Conservation (phyloP, 805 yeast genomes). For the Zygotorulaspora danielsina region DNA sequence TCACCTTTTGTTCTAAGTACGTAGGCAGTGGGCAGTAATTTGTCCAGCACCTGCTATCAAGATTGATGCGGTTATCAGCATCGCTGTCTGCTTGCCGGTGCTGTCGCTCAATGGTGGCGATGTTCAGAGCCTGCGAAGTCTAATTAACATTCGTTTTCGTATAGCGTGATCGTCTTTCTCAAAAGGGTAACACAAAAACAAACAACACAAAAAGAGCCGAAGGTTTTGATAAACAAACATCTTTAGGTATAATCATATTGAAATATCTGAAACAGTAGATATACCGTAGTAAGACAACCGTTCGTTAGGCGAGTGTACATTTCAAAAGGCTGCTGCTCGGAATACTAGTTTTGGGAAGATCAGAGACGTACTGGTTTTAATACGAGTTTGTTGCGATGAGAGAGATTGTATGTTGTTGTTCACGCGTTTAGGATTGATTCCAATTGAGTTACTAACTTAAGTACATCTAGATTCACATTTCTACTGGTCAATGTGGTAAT, state of each 20-base stretch:
- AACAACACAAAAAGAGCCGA: background rate
- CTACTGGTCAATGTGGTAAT: slow-evolving; percentile 99
- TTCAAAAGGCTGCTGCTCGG: no score
- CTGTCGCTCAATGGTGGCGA: no score
- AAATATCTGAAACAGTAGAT: background rate
- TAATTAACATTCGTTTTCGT: no score
- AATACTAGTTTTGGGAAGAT: background rate
- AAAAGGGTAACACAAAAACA: slow-evolving; percentile 18
- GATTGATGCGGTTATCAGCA: no score
- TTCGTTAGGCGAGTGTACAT: slow-evolving; percentile 1
- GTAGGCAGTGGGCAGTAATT: no score
- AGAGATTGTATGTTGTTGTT: slow-evolving; percentile 15
- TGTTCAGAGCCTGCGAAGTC: no score
- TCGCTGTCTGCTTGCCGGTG: no score
- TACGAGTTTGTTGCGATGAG: slow-evolving; percentile 8
- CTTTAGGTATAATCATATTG: background rate
- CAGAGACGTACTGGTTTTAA: background rate
- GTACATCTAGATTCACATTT: slow-evolving; percentile 60
- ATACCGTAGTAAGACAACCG: background rate
- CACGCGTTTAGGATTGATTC: background rate
- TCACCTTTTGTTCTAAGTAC: no score
- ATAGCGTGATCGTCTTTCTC: no score
- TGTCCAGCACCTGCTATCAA: no score
- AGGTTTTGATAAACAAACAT: background rate
- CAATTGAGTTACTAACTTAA: background rate